Evolutionary conservation across 1,284 basidiomycete species (phyloP).

Genomic region (Thelephora terrestris): DNA sequence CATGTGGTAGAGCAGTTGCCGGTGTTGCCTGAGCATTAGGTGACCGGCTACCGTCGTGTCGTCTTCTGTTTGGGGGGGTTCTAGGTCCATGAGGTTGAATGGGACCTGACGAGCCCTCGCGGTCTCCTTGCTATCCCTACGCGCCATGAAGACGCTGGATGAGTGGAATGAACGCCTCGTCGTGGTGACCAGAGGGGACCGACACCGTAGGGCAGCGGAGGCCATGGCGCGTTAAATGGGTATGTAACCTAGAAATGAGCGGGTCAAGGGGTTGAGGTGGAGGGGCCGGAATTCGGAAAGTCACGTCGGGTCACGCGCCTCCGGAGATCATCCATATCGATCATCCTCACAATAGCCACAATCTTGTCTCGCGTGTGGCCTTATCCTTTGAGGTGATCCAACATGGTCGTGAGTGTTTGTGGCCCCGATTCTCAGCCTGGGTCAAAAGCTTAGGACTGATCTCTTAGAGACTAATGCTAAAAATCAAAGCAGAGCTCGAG

Average conservation of each 20-base stretch:
- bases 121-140: neutral
- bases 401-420: constrained; percentile 23
- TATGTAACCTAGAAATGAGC: neutral
- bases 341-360: neutral
- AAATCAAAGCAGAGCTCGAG: constrained; percentile 70
- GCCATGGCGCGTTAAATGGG: constrained; percentile 1
- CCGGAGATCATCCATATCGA: too few relatives aligned
- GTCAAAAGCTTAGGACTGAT: neutral
- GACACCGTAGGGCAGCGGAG: constrained; percentile 1
- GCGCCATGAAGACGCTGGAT: constrained; percentile 1
- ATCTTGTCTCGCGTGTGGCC: neutral
- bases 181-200: neutral
- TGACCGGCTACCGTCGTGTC: constrained; percentile 64
- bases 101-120: neutral
- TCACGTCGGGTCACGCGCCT: neutral
- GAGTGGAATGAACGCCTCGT: constrained; percentile 3
- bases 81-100: constrained; percentile 1
- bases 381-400: neutral
- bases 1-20: constrained; percentile 63
- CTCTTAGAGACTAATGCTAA: constrained; percentile 44
- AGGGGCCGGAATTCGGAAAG: neutral
- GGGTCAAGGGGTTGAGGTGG: neutral
- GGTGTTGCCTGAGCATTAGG: constrained; percentile 56
- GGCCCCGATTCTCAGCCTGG: neutral
- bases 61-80: constrained; percentile 17